phyloP scores from a whole-genome alignment of 2,329 filamentous ascomycete genomes.

The Cyphellophora attinorum region DNA sequence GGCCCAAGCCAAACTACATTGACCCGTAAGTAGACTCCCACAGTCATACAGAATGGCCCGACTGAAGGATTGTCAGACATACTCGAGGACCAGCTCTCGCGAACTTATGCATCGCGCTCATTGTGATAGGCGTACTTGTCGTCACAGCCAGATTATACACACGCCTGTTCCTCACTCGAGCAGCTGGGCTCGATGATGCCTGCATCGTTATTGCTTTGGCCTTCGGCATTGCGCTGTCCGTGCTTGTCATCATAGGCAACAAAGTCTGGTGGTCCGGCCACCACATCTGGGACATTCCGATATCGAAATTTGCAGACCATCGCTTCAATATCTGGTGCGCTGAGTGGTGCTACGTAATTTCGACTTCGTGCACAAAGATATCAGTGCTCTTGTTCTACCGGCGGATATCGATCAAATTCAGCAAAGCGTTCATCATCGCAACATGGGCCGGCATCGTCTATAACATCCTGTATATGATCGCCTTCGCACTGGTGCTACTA shows the following conservation, averaged over 20 bases:
- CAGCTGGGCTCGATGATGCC: conserved; percentile 14
- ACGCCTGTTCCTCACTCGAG: conserved; percentile 19
- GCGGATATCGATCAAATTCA: conserved; percentile 16
- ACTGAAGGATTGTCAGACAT: too few species aligned
- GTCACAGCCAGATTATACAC: conserved; percentile 20
- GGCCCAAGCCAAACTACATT: conserved; percentile 23
- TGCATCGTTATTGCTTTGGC: conserved; percentile 11
- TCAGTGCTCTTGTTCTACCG: conserved; percentile 19
- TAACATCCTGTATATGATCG: conserved; percentile 15
- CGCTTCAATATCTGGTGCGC: conserved; percentile 16
- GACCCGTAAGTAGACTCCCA: conserved; percentile 20
- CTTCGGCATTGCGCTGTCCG: conserved; percentile 9
- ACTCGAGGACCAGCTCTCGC: conserved; percentile 19
- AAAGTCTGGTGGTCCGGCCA: conserved; percentile 12
- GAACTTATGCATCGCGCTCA: conserved; percentile 20
- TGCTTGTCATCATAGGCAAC: conserved; percentile 17
- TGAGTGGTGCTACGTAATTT: conserved; percentile 13
- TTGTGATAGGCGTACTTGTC: conserved; percentile 14
- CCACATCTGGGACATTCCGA: conserved; percentile 18
- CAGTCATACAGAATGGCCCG: too few species aligned
- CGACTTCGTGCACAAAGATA: conserved; percentile 12
- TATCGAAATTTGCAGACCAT: conserved; percentile 6
- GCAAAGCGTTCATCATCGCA: conserved; percentile 12
- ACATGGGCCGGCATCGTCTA: conserved; percentile 19
- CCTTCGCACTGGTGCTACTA: conserved; percentile 11